These are phyloP conservation scores for Zhuliangozyma blackwelliae DNA, from an alignment of 1,139 yeast species.

Conservation along the genomic window DNA sequence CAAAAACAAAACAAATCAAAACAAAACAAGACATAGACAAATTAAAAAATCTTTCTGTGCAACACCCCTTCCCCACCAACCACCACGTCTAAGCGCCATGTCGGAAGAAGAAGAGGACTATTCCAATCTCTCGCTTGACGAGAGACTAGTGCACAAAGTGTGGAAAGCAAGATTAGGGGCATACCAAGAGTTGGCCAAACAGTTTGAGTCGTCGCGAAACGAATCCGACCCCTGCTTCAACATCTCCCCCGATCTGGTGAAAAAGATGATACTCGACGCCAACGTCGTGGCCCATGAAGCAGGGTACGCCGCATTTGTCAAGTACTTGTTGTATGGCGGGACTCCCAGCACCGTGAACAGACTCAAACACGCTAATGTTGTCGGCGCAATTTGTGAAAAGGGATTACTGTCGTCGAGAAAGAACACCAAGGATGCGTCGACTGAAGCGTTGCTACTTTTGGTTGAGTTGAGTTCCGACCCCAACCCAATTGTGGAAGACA, in stretches of 20 bases:
- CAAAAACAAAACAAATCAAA: background rate
- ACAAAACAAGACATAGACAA: conserved; percentile 2
- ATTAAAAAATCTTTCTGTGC: background rate
- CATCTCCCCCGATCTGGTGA: conserved; percentile 45
- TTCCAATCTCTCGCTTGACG: conserved; percentile 59
- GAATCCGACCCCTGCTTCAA: conserved; percentile 56
- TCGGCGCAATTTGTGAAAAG: conserved; percentile 68
- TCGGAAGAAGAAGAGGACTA: conserved; percentile 55
- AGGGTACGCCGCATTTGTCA: conserved; percentile 56
- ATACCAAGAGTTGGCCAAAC: conserved; percentile 60
- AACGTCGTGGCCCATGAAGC: conserved; percentile 93
- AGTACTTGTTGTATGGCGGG: conserved; percentile 62
- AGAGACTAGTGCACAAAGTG: conserved; percentile 64
- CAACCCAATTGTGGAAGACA: conserved; percentile 61
- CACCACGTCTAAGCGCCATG: conserved; percentile 11
- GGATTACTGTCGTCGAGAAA: conserved; percentile 75
- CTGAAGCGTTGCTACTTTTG: conserved; percentile 57
- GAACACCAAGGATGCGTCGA: conserved; percentile 65
- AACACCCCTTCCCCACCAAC: background rate
- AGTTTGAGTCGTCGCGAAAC: conserved; percentile 51
- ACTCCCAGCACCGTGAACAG: conserved; percentile 27
- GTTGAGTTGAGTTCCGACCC: conserved; percentile 62
- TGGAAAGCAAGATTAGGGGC: conserved; percentile 91
- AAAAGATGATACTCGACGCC: conserved; percentile 62
- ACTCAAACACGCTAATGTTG: conserved; percentile 39